These are phyloP conservation scores for Neurospora sp. DNA, from an alignment of 495 filamentous ascomycete species.

Conservation along the genomic window DNA sequence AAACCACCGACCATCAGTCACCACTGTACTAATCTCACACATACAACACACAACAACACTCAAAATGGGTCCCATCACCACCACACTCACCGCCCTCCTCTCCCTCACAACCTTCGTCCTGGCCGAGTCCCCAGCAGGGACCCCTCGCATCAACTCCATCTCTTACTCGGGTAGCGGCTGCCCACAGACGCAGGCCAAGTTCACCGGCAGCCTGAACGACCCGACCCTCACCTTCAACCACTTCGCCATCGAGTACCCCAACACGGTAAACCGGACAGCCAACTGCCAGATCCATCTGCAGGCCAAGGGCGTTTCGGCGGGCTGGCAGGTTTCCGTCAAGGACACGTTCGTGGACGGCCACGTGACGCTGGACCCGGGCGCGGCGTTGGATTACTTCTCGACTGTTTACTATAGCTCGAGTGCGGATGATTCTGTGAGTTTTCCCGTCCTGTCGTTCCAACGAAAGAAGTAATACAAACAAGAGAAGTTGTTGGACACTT, in stretches of 20 bases:
- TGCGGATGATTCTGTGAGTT: slow-evolving; percentile 26
- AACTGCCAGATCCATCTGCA: slow-evolving; percentile 34
- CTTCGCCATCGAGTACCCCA: slow-evolving; percentile 23
- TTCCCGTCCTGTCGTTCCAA: too few species aligned
- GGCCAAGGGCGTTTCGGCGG: slow-evolving; percentile 20
- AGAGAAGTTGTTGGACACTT: too few species aligned
- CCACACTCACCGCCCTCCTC: slow-evolving; percentile 13
- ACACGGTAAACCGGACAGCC: slow-evolving; percentile 15
- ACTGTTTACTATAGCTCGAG: slow-evolving; percentile 32
- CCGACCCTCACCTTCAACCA: slow-evolving; percentile 22
- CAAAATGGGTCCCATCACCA: slow-evolving; percentile 20
- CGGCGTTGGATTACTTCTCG: slow-evolving; percentile 25
- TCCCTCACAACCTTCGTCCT: slow-evolving; percentile 14
- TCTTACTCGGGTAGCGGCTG: slow-evolving; percentile 27
- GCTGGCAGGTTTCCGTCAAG: slow-evolving; percentile 34
- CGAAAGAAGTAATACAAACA: too few species aligned
- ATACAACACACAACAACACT: background rate
- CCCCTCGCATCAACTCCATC: slow-evolving; percentile 24
- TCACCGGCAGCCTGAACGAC: slow-evolving; percentile 25
- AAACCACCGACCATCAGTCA: background rate
- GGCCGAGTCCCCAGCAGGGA: slow-evolving; percentile 9
- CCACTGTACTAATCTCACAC: background rate
- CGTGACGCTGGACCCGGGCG: slow-evolving; percentile 23
- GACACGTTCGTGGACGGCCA: slow-evolving; percentile 26
- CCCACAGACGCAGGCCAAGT: slow-evolving; percentile 19